Base-by-base conservation (phyloP, 2,329 filamentous ascomycete genomes). In the Diaporthe vaccinii region DNA sequence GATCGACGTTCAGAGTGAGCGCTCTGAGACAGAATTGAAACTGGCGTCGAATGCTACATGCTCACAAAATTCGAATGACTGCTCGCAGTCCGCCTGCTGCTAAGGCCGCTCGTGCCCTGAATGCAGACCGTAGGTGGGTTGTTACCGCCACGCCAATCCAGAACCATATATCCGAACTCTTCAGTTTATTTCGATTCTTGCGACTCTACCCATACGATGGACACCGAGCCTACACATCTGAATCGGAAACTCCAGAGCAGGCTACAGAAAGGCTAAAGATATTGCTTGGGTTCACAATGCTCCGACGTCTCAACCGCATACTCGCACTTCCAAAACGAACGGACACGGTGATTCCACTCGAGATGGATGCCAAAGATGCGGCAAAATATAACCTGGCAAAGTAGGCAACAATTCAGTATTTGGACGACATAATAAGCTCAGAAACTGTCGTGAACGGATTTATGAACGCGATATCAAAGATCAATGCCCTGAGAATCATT, bases 401-500 rank as follows among this genome's bases (percentile, higher is more conserved):
- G 9, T n/a, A 12, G n/a, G 51, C 51, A 9, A 53, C n/a, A 15
- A 53, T 53, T 1, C 51, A 28, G 10, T 53, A 28, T 53, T 6
- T 53, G n/a, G 51, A 53, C 51, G 51, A 69, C 8, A n/a, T 34
- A 51, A 25, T 61, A 7, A 61, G 57, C 57, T 61, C 57, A 61
- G 57, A 34, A 17, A 22, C 17, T 39, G 34, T 8, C 4, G 62
- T 22, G 12, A 49, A 68, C n/a, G 46, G 31, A 20, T 68, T 31
- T 17, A 28, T 68, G 41, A 68, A 68, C 46, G 39, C 39, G 2
- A 46, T 68, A 31, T 46, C 62, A n/a, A 49, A 68, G 14, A 68
- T 68, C n/a, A 68, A 68, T 41, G 31, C 39, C 12, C 62, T 68
- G n/a, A 49, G 62, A 15, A 68, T 68, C 41, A 8, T 68, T 2